Conservation (phyloP, 2,329 filamentous ascomycete species). For the Claviceps sorghi region DNA sequence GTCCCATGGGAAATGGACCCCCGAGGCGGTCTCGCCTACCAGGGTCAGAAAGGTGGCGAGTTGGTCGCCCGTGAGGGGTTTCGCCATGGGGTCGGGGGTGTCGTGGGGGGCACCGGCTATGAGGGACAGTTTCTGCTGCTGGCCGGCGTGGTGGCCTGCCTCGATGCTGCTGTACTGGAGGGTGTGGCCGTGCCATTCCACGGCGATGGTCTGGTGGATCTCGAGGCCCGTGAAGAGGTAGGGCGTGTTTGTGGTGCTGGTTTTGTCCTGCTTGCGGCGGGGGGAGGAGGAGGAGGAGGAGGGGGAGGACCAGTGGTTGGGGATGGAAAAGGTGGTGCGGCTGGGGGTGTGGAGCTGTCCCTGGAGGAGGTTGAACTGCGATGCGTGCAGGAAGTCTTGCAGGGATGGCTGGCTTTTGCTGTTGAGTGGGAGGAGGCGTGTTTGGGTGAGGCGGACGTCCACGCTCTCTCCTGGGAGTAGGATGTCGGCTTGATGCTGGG, state of each 20-base stretch:
- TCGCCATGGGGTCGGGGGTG: neutral
- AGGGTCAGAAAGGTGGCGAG: conserved; percentile 13
- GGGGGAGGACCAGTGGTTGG: conserved; percentile 9
- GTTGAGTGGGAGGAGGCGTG: conserved; percentile 24
- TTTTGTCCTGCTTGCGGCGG: neutral
- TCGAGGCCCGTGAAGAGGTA: conserved; percentile 37
- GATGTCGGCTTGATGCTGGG: conserved; percentile 24
- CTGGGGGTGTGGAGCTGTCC: conserved; percentile 27
- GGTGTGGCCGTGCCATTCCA: conserved; percentile 27
- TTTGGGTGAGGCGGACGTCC: conserved; percentile 30
- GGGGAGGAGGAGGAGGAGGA: neutral
- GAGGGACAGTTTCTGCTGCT: conserved; percentile 35
- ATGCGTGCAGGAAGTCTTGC: conserved; percentile 27
- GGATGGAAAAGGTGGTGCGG: conserved; percentile 16
- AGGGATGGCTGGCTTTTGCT: conserved; percentile 23
- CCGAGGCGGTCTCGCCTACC: conserved; percentile 17
- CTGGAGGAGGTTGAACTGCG: conserved; percentile 29
- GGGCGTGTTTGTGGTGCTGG: conserved; percentile 9
- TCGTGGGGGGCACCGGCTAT: conserved; percentile 5
- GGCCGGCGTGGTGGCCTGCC: conserved; percentile 35
- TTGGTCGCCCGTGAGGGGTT: neutral
- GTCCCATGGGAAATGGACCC: conserved; percentile 21
- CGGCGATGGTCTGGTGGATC: conserved; percentile 30
- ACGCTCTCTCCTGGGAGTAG: conserved; percentile 31
- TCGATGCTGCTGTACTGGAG: conserved; percentile 39